Conservation (phyloP, 495 filamentous ascomycete species). For the Usnea hakonensis region DNA sequence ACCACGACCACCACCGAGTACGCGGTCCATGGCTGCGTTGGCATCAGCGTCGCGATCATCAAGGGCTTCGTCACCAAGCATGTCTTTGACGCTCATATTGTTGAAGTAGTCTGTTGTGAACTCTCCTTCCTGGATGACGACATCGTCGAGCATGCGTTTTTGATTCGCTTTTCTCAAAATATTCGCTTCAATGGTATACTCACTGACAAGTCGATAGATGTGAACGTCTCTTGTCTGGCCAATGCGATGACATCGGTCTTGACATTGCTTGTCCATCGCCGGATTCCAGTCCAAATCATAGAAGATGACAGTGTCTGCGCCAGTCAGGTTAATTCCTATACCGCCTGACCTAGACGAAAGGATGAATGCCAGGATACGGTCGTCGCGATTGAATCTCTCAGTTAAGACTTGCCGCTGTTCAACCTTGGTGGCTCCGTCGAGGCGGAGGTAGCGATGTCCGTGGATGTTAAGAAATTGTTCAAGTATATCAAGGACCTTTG, state of each 20-base stretch:
- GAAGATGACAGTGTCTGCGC: slow-evolving; percentile 97
- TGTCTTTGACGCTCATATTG: slow-evolving; percentile 63
- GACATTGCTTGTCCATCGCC: slow-evolving; percentile 99
- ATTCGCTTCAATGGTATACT: slow-evolving; percentile 98
- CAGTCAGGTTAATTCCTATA: slow-evolving; percentile 91
- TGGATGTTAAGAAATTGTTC: slow-evolving; percentile 98
- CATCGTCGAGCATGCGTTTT: slow-evolving; percentile 95
- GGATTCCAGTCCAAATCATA: slow-evolving; percentile 99
- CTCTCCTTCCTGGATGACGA: slow-evolving; percentile 96
- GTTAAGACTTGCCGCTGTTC: slow-evolving; percentile 94
- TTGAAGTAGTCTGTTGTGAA: slow-evolving; percentile 98
- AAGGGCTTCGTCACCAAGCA: slow-evolving; percentile 52
- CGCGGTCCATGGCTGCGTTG: slow-evolving; percentile 77
- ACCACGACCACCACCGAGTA: slow-evolving; percentile 56
- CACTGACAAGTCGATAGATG: slow-evolving; percentile 93
- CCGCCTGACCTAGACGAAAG: slow-evolving; percentile 91
- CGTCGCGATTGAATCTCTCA: slow-evolving; percentile 93
- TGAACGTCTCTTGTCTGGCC: slow-evolving; percentile 97
- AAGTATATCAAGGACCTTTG: slow-evolving; percentile 92
- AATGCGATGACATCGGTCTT: slow-evolving; percentile 95
- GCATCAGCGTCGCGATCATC: slow-evolving; percentile 53
- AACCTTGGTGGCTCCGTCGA: slow-evolving; percentile 90
- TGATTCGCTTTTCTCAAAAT: slow-evolving; percentile 94
- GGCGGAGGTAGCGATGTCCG: slow-evolving; percentile 88
- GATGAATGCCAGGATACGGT: slow-evolving; percentile 88